Percentiles rank a stretch among this genome's conserved stretches.
Conservation (phyloP, 73 alveolate species). For the Paramecium biaurelia region DNA sequence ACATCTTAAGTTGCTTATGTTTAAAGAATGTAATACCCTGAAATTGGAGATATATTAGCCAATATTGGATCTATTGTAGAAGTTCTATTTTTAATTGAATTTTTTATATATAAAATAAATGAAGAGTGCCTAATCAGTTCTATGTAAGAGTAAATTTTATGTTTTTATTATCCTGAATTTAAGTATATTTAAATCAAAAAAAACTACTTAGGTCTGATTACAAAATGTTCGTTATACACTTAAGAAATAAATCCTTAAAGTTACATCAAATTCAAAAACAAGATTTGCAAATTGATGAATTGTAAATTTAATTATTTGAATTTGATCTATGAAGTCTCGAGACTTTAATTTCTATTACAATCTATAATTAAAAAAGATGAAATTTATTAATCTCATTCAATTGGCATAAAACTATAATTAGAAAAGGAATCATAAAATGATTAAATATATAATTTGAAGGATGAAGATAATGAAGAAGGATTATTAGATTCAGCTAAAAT, state of each 20-base stretch:
- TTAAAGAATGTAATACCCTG: background rate
- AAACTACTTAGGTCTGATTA: background rate
- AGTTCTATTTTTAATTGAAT: slow-evolving; percentile 9
- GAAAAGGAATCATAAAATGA: background rate
- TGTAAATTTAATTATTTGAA: background rate
- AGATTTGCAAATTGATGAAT: background rate
- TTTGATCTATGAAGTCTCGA: background rate
- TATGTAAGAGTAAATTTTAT: background rate
- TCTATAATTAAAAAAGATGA: background rate
- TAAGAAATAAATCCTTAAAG: background rate
- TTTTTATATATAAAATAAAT: background rate
- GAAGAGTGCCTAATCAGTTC: background rate
- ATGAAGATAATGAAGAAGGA: background rate
- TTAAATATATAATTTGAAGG: background rate
- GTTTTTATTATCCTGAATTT: background rate
- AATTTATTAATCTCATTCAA: background rate
- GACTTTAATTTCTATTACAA: background rate
- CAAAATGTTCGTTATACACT: background rate
- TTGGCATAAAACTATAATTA: background rate
- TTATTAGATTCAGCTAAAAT: background rate
- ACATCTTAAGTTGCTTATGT: background rate
- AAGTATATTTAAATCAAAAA: background rate
- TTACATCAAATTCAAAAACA: background rate
- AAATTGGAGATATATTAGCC: background rate
- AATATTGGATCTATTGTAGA: background rate